Evolutionary conservation across 140 eudicot genomes (phyloP), one percentile per base, ranked within the genome.

Genomic region (Senecio squalidus): DNA sequence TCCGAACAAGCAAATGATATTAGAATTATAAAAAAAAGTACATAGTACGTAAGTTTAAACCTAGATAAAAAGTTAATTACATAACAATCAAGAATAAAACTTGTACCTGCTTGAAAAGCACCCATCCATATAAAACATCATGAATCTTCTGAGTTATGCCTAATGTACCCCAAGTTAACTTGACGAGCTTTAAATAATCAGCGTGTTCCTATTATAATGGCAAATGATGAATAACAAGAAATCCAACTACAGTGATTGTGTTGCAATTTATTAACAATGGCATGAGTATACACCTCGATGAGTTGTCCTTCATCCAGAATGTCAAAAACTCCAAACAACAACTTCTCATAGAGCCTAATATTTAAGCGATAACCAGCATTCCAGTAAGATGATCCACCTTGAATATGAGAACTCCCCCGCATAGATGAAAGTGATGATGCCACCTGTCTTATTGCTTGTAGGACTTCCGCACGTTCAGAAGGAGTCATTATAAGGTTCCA

Each of bases 91-190:
- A 48, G 33, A 64, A 43, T 36, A 58, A 4, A 43, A 23, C 9
- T 66, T 20, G 29, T 80, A 92, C 98, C 98, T 92, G 98, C 61
- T 87, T 82, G 62, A 92, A 92, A 58, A 92, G 93, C 73, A 92
- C 96, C 98, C 96, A 87, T 20, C 79, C 88, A 58, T 69, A 84
- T 60, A 92, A 76, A 23, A 80, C 84, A 76, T 76, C 77, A 66
- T 92, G 98, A 62, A 84, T 64, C 66, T 80, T 79, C 74, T 79
- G 82, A 53, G 84, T 84, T 67, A 92, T 84, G 57, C 96, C 96
- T 70, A 92, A 76, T 58, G 88, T 70, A 64, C 89, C 76, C 98
- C 98, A 92, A 15, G 96, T 81, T 78, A 79, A 75, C 79, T 92
- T 81, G 62, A 84, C 50, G 74, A 79, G 78, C 78, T 81, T 87